phyloP scores from a whole-genome alignment of 1,139 yeast species.

The Scheffersomyces segobiensis region DNA sequence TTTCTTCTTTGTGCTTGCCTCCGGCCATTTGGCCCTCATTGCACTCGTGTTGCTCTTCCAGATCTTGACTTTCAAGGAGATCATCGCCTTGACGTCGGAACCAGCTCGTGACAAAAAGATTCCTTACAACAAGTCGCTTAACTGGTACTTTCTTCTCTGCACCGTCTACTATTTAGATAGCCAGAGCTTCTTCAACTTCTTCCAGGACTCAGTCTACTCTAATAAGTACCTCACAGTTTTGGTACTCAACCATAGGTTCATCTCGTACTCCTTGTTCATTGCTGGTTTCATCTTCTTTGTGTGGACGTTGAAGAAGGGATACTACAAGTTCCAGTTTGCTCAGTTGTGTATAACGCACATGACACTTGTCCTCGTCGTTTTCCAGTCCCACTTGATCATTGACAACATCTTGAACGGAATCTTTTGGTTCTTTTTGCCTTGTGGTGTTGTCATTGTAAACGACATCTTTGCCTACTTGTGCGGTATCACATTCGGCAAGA shows the following conservation, averaged over 20 bases:
- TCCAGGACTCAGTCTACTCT: slow-evolving; percentile 44
- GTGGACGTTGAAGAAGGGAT: slow-evolving; percentile 84
- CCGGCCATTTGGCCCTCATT: slow-evolving; percentile 86
- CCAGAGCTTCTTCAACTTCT: slow-evolving; percentile 70
- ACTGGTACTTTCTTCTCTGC: slow-evolving; percentile 84
- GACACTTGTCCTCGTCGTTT: slow-evolving; percentile 86
- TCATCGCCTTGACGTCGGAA: slow-evolving; percentile 80
- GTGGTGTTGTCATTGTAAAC: slow-evolving; percentile 86
- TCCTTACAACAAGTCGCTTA: slow-evolving; percentile 80
- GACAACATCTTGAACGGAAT: slow-evolving; percentile 87
- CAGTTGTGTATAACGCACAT: slow-evolving; percentile 93
- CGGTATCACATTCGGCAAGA: slow-evolving; percentile 94
- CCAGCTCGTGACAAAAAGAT: slow-evolving; percentile 83
- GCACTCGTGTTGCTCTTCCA: slow-evolving; percentile 71
- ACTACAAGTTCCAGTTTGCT: slow-evolving; percentile 87
- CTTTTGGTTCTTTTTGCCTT: slow-evolving; percentile 93
- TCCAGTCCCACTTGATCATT: slow-evolving; percentile 92
- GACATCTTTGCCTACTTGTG: slow-evolving; percentile 96
- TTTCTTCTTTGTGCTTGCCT: slow-evolving; percentile 70
- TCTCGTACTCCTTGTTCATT: slow-evolving; percentile 81
- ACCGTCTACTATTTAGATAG: slow-evolving; percentile 90
- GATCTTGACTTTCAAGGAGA: slow-evolving; percentile 84
- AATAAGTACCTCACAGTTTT: slow-evolving; percentile 42
- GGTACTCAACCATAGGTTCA: slow-evolving; percentile 75
- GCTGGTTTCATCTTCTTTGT: slow-evolving; percentile 91